Conservation (phyloP, 108 stramenopile genomes). For the Fragilariopsis cylindrus region DNA sequence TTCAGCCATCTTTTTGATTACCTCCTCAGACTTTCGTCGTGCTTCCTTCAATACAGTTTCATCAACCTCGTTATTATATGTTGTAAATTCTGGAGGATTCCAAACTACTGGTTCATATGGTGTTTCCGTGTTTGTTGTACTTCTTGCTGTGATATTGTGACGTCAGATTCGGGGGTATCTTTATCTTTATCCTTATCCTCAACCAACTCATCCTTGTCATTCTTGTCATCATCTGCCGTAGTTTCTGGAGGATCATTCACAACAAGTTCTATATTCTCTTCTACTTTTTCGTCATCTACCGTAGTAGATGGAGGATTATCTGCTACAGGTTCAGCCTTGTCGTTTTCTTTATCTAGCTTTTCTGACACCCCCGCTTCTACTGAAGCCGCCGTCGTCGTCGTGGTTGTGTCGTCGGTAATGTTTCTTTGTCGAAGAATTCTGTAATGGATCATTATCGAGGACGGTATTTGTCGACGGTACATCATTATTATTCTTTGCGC, state of each 20-base stretch:
- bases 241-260: not conserved
- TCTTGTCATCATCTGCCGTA: not conserved
- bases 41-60: not conserved
- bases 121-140: not conserved
- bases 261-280: not conserved
- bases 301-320: too few species aligned
- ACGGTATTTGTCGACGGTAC: not conserved
- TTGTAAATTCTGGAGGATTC: not conserved
- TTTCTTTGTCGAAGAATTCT: too few species aligned
- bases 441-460: too few species aligned
- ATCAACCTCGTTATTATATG: not conserved
- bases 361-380: too few species aligned
- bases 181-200: not conserved
- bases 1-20: not conserved
- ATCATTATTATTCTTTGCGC: not conserved
- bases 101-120: not conserved
- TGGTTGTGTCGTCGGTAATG: too few species aligned
- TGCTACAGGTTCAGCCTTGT: too few species aligned
- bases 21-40: not conserved
- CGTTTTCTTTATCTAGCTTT: too few species aligned
- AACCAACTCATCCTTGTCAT: not conserved
- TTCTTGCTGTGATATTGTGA: not conserved
- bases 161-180: not conserved
- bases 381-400: too few species aligned
- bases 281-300: conserved; percentile 1